A percentile compares a stretch with the other conserved stretches of the same genome.
These are phyloP conservation scores for Sporothrix luriei DNA, from an alignment of 2,329 filamentous ascomycete species.

Conservation along the genomic window DNA sequence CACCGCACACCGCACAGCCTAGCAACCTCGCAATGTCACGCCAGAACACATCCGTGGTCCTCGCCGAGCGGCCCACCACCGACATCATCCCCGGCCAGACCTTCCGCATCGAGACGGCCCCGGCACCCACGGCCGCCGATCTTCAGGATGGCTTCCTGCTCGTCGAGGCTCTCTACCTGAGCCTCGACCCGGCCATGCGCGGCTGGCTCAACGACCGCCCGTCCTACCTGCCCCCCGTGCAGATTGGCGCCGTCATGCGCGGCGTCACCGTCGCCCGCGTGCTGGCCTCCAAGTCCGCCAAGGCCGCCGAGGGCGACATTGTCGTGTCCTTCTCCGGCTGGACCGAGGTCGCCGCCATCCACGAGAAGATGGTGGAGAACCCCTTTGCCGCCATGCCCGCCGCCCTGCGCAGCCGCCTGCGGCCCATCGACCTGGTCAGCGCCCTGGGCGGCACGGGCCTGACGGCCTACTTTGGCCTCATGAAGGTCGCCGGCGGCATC, in stretches of 20 bases:
- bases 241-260: conserved; percentile 63
- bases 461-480: conserved; percentile 68
- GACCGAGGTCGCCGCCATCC: conserved; percentile 59
- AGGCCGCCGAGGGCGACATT: conserved; percentile 54
- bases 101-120: conserved; percentile 57
- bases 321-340: conserved; percentile 57
- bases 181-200: conserved; percentile 65
- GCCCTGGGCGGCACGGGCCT: conserved; percentile 62
- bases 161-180: conserved; percentile 55
- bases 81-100: conserved; percentile 67
- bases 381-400: conserved; percentile 34
- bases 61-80: conserved; percentile 64
- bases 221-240: conserved; percentile 62
- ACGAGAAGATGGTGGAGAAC: conserved; percentile 43
- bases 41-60: conserved; percentile 50
- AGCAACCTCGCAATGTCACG: conserved; percentile 28
- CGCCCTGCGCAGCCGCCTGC: conserved; percentile 38
- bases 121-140: conserved; percentile 53
- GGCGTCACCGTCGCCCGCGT: conserved; percentile 57
- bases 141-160: conserved; percentile 59
- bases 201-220: conserved; percentile 58
- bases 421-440: conserved; percentile 53
- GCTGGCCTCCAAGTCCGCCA: conserved; percentile 51
- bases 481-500: conserved; percentile 54
- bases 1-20: background rate